Percentiles rank a stretch among this genome's conserved stretches.
These are phyloP conservation scores for Penicillium crustosum DNA, from an alignment of 2,329 filamentous ascomycete genomes.

Conservation along the genomic window DNA sequence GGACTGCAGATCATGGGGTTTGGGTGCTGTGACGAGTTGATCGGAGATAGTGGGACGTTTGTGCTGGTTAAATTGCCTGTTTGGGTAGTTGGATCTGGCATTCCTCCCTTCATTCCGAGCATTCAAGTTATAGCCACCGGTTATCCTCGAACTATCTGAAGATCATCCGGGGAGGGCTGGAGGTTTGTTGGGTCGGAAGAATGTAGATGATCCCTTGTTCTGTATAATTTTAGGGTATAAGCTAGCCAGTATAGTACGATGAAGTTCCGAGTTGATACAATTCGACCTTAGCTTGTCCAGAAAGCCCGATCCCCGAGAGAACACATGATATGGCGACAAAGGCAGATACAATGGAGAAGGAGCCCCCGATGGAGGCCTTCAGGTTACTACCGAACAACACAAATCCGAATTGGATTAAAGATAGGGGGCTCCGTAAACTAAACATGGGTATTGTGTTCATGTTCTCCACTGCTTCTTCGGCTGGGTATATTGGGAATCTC, in stretches of 20 bases:
- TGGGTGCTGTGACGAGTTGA: neutral
- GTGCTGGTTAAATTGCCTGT: neutral
- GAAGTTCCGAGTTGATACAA: neutral
- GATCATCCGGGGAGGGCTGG: neutral
- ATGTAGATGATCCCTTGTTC: slow-evolving; percentile 28
- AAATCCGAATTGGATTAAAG: slow-evolving; percentile 22
- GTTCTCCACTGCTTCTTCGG: slow-evolving; percentile 20
- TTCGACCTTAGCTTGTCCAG: neutral
- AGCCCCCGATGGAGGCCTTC: slow-evolving; percentile 15
- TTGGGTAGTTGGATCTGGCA: slow-evolving; percentile 12
- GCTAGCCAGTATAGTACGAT: neutral
- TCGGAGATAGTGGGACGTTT: neutral
- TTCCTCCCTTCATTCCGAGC: slow-evolving; percentile 27
- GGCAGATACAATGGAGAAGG: slow-evolving; percentile 9
- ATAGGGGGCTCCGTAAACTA: slow-evolving; percentile 22
- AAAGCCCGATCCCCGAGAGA: neutral
- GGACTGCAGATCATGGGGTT: neutral
- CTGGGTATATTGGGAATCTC: slow-evolving; percentile 25
- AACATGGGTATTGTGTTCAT: slow-evolving; percentile 24
- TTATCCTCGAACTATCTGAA: neutral
- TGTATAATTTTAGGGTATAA: slow-evolving; percentile 14
- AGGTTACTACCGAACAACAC: slow-evolving; percentile 21
- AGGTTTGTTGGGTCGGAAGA: slow-evolving; percentile 10
- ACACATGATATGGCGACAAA: neutral
- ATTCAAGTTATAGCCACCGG: slow-evolving; percentile 4